Conservation (phyloP, 106 monocot genomes). For the Platanthera zijinensis region DNA sequence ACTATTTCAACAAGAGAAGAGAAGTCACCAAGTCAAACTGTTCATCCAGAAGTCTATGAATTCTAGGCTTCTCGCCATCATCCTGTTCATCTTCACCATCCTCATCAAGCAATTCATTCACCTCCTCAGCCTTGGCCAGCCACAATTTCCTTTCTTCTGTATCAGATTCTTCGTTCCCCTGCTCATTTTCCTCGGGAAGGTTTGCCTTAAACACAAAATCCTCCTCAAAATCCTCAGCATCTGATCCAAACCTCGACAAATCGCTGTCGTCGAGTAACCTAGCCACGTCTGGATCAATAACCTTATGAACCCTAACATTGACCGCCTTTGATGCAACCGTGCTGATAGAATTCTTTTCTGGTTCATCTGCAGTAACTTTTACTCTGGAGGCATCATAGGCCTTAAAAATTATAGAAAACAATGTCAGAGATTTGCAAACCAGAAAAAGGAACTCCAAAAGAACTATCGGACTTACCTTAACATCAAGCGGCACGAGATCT, state of each 20-base stretch:
- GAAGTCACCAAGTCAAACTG: constrained; percentile 74
- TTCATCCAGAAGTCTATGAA: constrained; percentile 57
- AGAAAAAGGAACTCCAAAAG: background rate
- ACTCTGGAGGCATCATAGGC: constrained; percentile 76
- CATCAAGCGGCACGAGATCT: constrained; percentile 59
- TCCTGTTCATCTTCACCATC: constrained; percentile 14
- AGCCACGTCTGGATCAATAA: constrained; percentile 59
- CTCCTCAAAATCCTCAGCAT: constrained; percentile 89
- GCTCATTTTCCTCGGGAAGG: constrained; percentile 23
- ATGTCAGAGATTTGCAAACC: background rate
- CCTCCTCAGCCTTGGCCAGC: background rate
- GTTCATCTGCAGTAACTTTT: constrained; percentile 21
- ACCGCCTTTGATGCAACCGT: constrained; percentile 47
- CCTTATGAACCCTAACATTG: constrained; percentile 56
- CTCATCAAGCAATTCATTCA: constrained; percentile 5
- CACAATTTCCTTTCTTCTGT: constrained; percentile 4
- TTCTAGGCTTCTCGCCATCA: constrained; percentile 34
- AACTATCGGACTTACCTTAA: constrained; percentile 31
- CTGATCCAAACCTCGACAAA: constrained; percentile 69
- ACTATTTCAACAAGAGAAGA: background rate
- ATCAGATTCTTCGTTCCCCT: constrained; percentile 11
- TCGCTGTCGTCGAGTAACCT: constrained; percentile 67
- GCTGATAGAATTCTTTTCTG: constrained; percentile 15
- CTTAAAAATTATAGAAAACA: constrained; percentile 13
- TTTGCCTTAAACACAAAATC: constrained; percentile 86